Base-by-base conservation (phyloP, 164 flowering plant species). In the Hamamelis virginiana region DNA sequence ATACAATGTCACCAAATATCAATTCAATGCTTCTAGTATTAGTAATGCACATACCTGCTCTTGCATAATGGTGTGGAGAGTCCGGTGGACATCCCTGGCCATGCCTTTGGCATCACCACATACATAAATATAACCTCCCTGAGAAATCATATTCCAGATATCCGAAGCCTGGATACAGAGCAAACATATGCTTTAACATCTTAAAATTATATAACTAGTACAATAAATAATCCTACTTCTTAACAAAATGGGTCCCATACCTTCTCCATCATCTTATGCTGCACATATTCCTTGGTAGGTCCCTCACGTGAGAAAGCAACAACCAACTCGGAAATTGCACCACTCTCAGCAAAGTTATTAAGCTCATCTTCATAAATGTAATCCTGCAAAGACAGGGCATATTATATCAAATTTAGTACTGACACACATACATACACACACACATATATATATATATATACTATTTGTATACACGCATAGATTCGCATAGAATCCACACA, bases 41-140 rank as follows among this genome's bases (percentile, higher is more conserved):
- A 16, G 5, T 26, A 44, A 28, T 25, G 47, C 48, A 67, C 68
- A 59, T 80, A 95, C 99, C 99, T 96, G 99, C 72, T 96, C 97
- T 66, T 91, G 94, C 25, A 76, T 87, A 71, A 96, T 91, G n/a
- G 92, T 89, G 80, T 96, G 99, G 38, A 96, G 88, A 44, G 91
- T 81, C 72, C 98, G 76, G 75, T 96, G 99, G 43, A 96, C 98
- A 66, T 93, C 98, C 67, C 69, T 85, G 64, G 98, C 98, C 99
- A 96, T 96, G 85, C 99, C 96, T 83, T 96, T 96, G 74, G 99
- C 99, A 85, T 96, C 99, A 75, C 99, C 99, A 75, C 99, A 96
- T 4, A 96, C 99, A 44, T 91, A 96, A 25, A 96, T 1, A 68
- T 93, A 91, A 27, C 74, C 99, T 59, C 98, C 99, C 64, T 87